Evolutionary conservation across 371 early-diverging fungal species (phyloP), one percentile per base, ranked within the genome.

Genomic region (Mucor saturninus): DNA sequence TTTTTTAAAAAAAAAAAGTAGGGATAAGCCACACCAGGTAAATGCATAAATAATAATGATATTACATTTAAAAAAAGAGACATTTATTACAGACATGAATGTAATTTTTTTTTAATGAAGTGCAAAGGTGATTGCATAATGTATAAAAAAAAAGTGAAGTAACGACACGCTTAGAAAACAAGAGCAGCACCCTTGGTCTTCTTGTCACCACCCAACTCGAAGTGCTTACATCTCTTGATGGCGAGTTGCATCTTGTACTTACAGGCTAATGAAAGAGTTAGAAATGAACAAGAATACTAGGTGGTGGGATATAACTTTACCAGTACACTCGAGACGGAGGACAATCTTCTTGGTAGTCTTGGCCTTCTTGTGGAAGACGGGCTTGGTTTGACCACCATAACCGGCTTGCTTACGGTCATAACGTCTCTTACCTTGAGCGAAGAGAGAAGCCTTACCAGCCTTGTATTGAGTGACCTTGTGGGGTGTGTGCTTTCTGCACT

Each of bases 311-410:
- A 14, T 43, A 5, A 30, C 53, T 61, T 69, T 65, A 69, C 70
- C 48, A 66, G 91, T 93, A 90, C 99, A 99, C 87, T 99, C 98
- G 59, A 99, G 86, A 89, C 98, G 96, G 66, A 99, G 90, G 57
- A 98, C 98, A 76, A 98, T 86, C 93, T 99, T 99, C 93, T 98
- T 99, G 85, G 99, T 98, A 73, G 98, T 97, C 92, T 97, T 97
- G 79, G 97, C 98, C 64, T 86, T 86, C 88, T 93, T 93, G 89
- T 91, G 91, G 89, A 93, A 93, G 69, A 97, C 95, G 75, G 99
- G 99, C 92, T 98, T 99, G 84, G 98, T 99, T 89, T 99, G 99
- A 88, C 99, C 99, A 93, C 99, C 99, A 86, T 92, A 95, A 81
- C 95, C 96, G 61, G 87, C 85, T 84, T 95, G 95, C 88, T 96